phyloP scores from a whole-genome alignment of 108 stramenopile species.

The Discostella pseudostelligera region DNA sequence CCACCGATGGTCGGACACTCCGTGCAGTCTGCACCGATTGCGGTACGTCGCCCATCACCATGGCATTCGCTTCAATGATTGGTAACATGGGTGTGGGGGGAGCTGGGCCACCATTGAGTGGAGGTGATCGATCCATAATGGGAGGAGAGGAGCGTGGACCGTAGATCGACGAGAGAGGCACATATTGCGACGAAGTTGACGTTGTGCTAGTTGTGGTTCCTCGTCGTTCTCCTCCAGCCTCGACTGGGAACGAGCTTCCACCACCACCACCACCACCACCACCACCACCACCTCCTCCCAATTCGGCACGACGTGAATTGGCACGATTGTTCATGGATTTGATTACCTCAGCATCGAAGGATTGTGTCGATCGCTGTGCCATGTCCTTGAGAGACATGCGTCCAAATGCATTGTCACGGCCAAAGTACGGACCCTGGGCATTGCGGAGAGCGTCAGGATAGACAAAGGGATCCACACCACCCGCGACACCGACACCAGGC shows the following conservation, averaged over 20 bases:
- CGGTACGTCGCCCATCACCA: constrained; percentile 19
- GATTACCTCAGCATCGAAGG: constrained; percentile 33
- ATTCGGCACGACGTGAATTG: constrained; percentile 16
- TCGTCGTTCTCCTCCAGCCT: constrained; percentile 12
- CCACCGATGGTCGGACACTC: constrained; percentile 45
- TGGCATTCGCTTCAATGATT: constrained; percentile 18
- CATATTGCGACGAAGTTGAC: constrained; percentile 24
- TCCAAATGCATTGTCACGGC: constrained; percentile 26
- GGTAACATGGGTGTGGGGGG: constrained; percentile 3
- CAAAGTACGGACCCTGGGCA: constrained; percentile 11
- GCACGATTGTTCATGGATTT: constrained; percentile 33
- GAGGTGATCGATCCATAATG: constrained; percentile 22
- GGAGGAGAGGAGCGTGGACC: constrained; percentile 5
- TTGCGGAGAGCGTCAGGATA: constrained; percentile 4
- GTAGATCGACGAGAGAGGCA: constrained; percentile 28
- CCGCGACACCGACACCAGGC: not conserved
- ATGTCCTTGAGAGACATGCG: constrained; percentile 39
- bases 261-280: not conserved
- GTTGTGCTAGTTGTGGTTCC: constrained; percentile 13
- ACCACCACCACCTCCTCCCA: not conserved
- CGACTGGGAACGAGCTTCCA: not conserved
- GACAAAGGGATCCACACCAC: not conserved
- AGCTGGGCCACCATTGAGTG: constrained; percentile 17
- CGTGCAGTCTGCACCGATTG: constrained; percentile 32
- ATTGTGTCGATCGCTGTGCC: constrained; percentile 26